Evolutionary conservation across 371 early-diverging fungal genomes (phyloP), one percentile per base, ranked within the genome.

Genomic region (Mortierella sp.): DNA sequence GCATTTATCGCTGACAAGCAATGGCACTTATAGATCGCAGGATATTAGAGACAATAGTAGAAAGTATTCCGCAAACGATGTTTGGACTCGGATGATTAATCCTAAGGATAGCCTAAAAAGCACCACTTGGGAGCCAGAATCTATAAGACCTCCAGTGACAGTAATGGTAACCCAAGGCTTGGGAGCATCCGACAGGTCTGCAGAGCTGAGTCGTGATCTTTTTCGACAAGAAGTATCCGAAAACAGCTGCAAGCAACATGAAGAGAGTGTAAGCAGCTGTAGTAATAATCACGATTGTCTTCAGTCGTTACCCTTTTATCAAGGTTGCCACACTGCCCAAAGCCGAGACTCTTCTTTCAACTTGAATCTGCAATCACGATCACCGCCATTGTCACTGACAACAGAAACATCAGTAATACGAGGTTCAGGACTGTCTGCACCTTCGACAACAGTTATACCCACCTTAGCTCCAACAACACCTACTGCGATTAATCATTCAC

Each of bases 131-230:
- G 47, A 47, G 17, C 15, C 47, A 47, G 19, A 47, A 47, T 23
- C 22, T 19, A 12, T 42, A 17, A 60, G 68, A 54, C 51, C 61
- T 10, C 66, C 66, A 28, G 58, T 66, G 5, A 22, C 19, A 2
- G 66, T 37, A 10, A 66, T 66, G 66, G 58, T 66, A 26, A 5
- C 34, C n/a, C 59, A 66, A 23, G 66, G 66, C 1, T 22, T 66
- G 23, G 51, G 31, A 8, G 66, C 58, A 8, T 45, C 66, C 6
- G 45, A 45, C 2, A 6, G 49, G 19, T 35, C 66, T 28, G 55
- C 47, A 26, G 58, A 32, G 3, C 15, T 47, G 34, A 43, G 43
- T 43, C 43, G 17, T 4, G 43, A 43, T 43, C 5, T 35, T 35
- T 35, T 17, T 4, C 17, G 17, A 4, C 43, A 13, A 13, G 43